Evolutionary conservation across 2,329 filamentous ascomycete genomes (phyloP), one percentile per base, ranked within the genome.

Genomic region (Eutypella sp.): DNA sequence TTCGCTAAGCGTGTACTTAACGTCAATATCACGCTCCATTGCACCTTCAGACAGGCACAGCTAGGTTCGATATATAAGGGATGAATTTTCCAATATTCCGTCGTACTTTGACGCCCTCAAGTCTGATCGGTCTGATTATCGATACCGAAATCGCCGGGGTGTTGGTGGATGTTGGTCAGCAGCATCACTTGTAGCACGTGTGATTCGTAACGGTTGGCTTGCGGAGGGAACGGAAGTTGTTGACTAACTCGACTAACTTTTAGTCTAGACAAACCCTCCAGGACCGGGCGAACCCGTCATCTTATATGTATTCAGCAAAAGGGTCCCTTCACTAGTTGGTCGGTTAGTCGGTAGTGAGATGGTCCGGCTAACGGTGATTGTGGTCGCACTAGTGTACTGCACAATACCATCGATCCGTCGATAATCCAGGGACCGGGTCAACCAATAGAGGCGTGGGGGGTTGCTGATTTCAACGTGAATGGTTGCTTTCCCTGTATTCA

Each of bases 1-100:
- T 11, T 51, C 44, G 25, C 20, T 44, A 4, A 51, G 44, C 2
- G 49, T 51, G 16, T 48, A 51, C 22, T 48, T 42, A 22, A 48
- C 44, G 15, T 36, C 9, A 18, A 9, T 19, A 22, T 13, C 10
- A 3, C 15, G 10, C 10, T 13, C 6, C 19, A 22, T 22, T 39
- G 20, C 4, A 11, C 6, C n/a, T 39, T 19, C 16, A 18, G 34
- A 37, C n/a, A 2, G 34, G 18, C 7, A 10, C 16, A 37, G 8
- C 2, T 10, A 13, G 25, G 25, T 29, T 29, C 25, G 13, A 29
- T 7, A 7, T 29, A 7, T 7, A 29, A 13, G 7, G 25, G 7
- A 29, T 29, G 25, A 13, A n/a, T n/a, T n/a, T n/a, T n/a, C n/a
- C n/a, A n/a, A n/a, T n/a, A n/a, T n/a, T 29, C 25, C 25, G 25